These are phyloP conservation scores for Ustilago bromivora DNA, from an alignment of 1,284 basidiomycete species.

Conservation along the genomic window DNA sequence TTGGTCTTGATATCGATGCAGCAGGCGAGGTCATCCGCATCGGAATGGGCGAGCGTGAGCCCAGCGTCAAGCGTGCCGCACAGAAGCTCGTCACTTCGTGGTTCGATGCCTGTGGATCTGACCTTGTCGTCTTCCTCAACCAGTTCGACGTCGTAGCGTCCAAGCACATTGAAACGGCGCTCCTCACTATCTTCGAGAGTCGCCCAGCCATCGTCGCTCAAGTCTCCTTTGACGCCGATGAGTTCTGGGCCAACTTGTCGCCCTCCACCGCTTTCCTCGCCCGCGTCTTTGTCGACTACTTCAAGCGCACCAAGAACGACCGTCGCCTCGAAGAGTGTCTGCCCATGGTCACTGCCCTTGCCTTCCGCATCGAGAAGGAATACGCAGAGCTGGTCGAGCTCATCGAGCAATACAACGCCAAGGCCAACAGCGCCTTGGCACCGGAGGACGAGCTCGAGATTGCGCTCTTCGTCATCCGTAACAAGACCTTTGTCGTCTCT, in stretches of 20 bases:
- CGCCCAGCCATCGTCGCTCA: constrained; percentile 75
- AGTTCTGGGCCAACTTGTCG: constrained; percentile 81
- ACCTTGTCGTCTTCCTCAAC: constrained; percentile 73
- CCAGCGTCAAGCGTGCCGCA: constrained; percentile 82
- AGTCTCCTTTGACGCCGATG: constrained; percentile 76
- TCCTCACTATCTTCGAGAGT: constrained; percentile 77
- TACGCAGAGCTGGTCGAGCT: constrained; percentile 52
- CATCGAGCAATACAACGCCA: constrained; percentile 48
- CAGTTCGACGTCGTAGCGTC: constrained; percentile 77
- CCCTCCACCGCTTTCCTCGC: constrained; percentile 87
- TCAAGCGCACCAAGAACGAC: constrained; percentile 76
- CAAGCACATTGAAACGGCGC: constrained; percentile 77
- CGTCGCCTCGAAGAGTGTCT: constrained; percentile 80
- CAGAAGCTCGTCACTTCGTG: constrained; percentile 72
- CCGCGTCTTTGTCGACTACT: constrained; percentile 86
- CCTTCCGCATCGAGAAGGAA: constrained; percentile 83
- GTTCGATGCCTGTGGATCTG: constrained; percentile 58
- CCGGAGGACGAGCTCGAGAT: constrained; percentile 51
- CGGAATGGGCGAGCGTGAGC: constrained; percentile 89
- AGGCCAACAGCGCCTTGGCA: constrained; percentile 29
- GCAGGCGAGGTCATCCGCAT: constrained; percentile 70
- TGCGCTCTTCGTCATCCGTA: constrained; percentile 51
- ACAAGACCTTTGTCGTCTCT: constrained; percentile 79
- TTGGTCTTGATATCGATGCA: constrained; percentile 56
- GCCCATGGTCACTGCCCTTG: constrained; percentile 89